Percentiles rank a stretch among this genome's conserved stretches.
Conservation (phyloP, 306 rosid species). For the Cucurbita maxima region DNA sequence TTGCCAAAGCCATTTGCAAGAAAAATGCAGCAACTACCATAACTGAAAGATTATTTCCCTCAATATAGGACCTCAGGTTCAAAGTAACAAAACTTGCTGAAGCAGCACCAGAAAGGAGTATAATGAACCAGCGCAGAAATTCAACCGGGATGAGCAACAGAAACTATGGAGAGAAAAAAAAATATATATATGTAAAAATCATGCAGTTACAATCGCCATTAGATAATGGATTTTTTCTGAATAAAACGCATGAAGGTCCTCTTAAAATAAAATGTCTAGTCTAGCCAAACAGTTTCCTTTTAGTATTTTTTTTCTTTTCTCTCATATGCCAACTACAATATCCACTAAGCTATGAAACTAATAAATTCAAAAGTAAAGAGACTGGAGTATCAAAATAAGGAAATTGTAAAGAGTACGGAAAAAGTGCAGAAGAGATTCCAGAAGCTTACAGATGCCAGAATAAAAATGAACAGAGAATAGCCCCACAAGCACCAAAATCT, state of each 20-base stretch:
- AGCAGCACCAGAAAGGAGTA: conserved; percentile 47
- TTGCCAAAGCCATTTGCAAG: conserved; percentile 77
- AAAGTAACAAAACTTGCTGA: conserved; percentile 78
- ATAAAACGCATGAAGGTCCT: neutral
- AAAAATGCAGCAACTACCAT: conserved; percentile 52
- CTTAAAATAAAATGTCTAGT: neutral
- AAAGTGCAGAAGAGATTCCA: conserved; percentile 7
- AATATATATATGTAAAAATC: neutral
- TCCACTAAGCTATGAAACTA: neutral
- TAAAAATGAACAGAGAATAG: conserved; percentile 79
- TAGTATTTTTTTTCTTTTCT: neutral
- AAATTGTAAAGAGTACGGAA: neutral
- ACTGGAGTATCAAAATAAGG: neutral
- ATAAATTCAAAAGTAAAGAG: neutral
- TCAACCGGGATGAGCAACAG: conserved; percentile 74
- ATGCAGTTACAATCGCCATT: neutral
- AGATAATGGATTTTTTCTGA: neutral
- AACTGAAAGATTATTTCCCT: conserved; percentile 41
- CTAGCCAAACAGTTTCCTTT: neutral
- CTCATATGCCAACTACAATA: neutral
- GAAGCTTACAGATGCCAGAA: conserved; percentile 65
- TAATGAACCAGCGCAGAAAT: conserved; percentile 69
- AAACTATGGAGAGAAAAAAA: conserved; percentile 38
- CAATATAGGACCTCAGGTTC: conserved; percentile 50
- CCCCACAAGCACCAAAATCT: conserved; percentile 99